phyloP scores from a whole-genome alignment of 805 yeast genomes.

The Cyberlindnera samutprakarnensis region DNA sequence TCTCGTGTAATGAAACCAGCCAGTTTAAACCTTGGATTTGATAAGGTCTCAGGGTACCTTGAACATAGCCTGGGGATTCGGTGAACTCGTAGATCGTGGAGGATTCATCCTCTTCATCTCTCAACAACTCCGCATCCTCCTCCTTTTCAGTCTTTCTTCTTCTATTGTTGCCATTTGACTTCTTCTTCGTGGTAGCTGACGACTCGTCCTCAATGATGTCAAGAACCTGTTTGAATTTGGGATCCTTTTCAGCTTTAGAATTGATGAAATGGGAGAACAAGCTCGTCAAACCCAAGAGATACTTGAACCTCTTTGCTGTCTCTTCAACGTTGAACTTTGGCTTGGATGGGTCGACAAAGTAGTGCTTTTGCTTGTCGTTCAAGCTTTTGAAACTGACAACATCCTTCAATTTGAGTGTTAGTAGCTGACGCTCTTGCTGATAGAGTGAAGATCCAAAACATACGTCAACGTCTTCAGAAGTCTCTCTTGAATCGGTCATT shows the following conservation, averaged over 20 bases:
- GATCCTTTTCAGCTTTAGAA: constrained; percentile 55
- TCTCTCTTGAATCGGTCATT: constrained; percentile 1
- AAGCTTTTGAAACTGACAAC: constrained; percentile 1
- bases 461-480: constrained; percentile 2
- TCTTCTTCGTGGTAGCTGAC: constrained; percentile 12
- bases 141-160: constrained; percentile 70
- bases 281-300: constrained; percentile 56
- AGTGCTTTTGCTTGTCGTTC: constrained; percentile 17
- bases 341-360: constrained; percentile 29
- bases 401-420: not conserved
- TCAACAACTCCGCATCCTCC: constrained; percentile 69
- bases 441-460: too few species aligned
- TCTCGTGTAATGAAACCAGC: constrained; percentile 62
- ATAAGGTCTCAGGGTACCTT: constrained; percentile 62
- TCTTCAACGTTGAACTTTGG: constrained; percentile 44
- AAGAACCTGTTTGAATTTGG: constrained; percentile 45
- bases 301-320: constrained; percentile 60
- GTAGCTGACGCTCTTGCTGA: too few species aligned
- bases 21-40: constrained; percentile 79
- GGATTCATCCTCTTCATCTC: constrained; percentile 40
- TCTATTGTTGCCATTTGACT: constrained; percentile 30
- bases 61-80: constrained; percentile 71
- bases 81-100: constrained; percentile 56
- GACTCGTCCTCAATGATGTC: constrained; percentile 29
- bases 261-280: constrained; percentile 64